Percentiles rank a stretch among this genome's conserved stretches.
phyloP scores from a whole-genome alignment of 129 eudicot species.

The Cynara cardunculus region DNA sequence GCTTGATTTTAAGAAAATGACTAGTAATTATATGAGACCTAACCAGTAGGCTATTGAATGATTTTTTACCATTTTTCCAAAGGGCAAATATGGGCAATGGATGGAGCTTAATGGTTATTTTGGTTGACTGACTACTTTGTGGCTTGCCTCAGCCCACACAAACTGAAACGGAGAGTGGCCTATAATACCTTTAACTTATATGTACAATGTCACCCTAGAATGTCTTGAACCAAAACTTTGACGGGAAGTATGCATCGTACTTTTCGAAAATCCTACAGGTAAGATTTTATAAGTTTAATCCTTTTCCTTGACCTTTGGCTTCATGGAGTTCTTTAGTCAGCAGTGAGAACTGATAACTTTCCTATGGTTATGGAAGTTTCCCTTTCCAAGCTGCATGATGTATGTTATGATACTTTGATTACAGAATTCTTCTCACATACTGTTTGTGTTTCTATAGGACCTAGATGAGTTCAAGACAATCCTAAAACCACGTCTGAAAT shows the following conservation, averaged over 20 bases:
- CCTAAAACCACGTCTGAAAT: conserved; percentile 86
- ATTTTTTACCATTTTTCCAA: neutral
- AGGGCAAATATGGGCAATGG: neutral
- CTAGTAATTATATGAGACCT: neutral
- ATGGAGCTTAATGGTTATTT: neutral
- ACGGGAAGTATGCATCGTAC: neutral
- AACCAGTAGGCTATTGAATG: neutral
- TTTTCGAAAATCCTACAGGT: neutral
- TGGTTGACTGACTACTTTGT: neutral
- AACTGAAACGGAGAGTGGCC: neutral
- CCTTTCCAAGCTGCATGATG: neutral
- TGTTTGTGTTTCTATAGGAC: conserved; percentile 46
- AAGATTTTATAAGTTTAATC: neutral
- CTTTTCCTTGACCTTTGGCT: neutral
- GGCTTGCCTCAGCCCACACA: neutral
- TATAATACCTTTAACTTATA: neutral
- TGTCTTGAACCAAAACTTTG: neutral
- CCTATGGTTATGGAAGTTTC: neutral
- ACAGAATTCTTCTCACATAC: neutral
- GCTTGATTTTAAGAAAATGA: neutral
- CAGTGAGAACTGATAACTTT: neutral
- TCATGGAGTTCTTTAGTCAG: neutral
- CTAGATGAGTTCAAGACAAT: conserved; percentile 92
- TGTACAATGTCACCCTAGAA: neutral
- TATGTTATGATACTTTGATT: neutral